Percentiles rank a stretch among this genome's conserved stretches.
These are phyloP conservation scores for Trichoderma lentiforme DNA, from an alignment of 2,329 filamentous ascomycete species.

Conservation along the genomic window DNA sequence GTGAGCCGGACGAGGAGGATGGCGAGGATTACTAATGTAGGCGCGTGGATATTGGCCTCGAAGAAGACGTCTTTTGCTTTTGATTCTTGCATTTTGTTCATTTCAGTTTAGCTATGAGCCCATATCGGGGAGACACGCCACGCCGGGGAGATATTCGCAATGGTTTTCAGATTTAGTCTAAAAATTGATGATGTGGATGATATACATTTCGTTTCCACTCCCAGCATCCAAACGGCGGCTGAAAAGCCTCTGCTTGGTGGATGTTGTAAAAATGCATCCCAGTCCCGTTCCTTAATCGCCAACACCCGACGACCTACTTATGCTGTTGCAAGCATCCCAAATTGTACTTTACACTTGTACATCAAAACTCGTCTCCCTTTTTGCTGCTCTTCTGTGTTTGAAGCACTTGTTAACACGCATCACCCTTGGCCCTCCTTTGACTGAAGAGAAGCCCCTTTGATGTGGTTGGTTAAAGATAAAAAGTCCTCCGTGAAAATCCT, in stretches of 20 bases:
- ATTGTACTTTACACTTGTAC: not conserved
- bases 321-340: not conserved
- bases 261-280: not conserved
- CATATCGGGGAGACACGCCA: not conserved
- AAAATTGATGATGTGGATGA: not conserved
- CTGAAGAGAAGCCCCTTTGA: not conserved
- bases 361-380: not conserved
- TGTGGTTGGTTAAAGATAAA: not conserved
- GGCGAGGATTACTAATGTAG: slow-evolving; percentile 20
- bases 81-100: not conserved
- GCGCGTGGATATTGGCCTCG: not conserved
- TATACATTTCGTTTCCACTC: not conserved
- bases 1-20: slow-evolving; percentile 24
- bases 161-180: slow-evolving; percentile 10
- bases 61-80: not conserved
- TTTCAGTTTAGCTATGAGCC: not conserved
- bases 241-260: not conserved
- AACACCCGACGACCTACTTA: not conserved
- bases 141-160: not conserved
- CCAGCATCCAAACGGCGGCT: not conserved
- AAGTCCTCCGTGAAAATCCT: not conserved
- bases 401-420: not conserved
- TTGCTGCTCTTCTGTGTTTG: not conserved
- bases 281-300: not conserved
- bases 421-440: not conserved